Evolutionary conservation across 169 alveolate species (phyloP), one percentile per base, ranked within the genome.

Genomic region (Plasmodium billcollinsi): DNA sequence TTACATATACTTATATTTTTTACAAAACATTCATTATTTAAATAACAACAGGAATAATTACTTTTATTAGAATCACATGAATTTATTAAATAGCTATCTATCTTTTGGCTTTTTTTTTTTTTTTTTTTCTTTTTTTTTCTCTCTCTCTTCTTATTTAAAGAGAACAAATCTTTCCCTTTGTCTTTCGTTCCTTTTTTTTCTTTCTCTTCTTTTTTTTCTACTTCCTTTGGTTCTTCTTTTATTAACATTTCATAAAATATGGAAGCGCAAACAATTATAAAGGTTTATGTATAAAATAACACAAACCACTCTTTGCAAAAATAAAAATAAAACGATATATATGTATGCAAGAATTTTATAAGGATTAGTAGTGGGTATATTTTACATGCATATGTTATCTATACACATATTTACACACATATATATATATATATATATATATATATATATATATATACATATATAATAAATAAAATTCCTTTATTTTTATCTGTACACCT

Each of bases 1-100:
- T 18, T 80, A 33, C 90, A 80, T 8, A 80, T 69, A 9, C 39
- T 67, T 54, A 80, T 50, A 59, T 80, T 69, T 66, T 80, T 66
- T 58, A 12, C n/a, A 49, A 67, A 80, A 11, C 73, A 20, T 15
- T 80, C 73, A 1, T 61, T 4, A 49, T 80, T 69, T 29, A 67
- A 45, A 61, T 80, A 69, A 5, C 56, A 71, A 33, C 73, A 52
- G 8, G 72, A 80, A 52, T 80, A 50, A 15, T 52, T 26, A 39
- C 66, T 39, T 6, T 58, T 67, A 20, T 20, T 52, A 39, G 73
- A 80, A 14, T 80, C 83, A 20, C 83, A 80, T 11, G 65, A 67
- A 29, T 67, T 80, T 12, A 43, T 29, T 54, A 80, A 67, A 43
- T 2, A 61, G 24, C 50, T 9, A 4, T 9, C 26, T 69, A 76